Evolutionary conservation across 768 basidiomycete species (phyloP).

Genomic region (Asterophora lycoperdoides): DNA sequence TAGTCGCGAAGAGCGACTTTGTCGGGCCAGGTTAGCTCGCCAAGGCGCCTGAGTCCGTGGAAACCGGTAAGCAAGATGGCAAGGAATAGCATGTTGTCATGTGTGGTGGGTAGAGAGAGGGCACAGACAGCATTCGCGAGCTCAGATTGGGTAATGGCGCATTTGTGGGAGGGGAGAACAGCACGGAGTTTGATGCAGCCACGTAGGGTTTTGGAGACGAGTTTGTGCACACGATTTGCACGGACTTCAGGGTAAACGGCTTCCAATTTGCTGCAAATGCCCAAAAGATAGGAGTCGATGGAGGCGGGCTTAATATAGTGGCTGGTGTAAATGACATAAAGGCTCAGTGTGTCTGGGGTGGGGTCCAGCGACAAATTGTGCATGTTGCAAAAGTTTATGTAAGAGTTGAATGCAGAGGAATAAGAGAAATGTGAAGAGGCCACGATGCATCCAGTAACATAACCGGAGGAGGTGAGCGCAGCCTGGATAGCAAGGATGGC

Average conservation of each 20-base stretch:
- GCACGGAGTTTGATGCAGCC: conserved; percentile 13
- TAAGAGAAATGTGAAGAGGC: no score
- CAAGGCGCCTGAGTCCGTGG: neutral
- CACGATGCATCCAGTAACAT: no score
- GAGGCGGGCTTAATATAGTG: conserved; percentile 35
- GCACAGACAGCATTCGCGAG: neutral
- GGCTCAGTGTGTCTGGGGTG: conserved; percentile 32
- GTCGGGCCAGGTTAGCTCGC: conserved; percentile 20
- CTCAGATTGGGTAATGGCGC: neutral
- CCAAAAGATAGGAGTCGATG: conserved; percentile 34
- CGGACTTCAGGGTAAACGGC: conserved; percentile 29
- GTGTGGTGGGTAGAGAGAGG: neutral
- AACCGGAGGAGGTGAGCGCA: no score
- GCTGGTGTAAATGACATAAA: conserved; percentile 32
- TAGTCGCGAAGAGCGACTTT: no score
- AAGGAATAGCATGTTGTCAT: neutral
- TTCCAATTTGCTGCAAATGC: conserved; percentile 31
- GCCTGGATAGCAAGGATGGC: no score
- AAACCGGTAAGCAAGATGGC: neutral
- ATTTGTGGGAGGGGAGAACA: neutral
- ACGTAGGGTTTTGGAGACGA: conserved; percentile 23
- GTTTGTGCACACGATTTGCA: conserved; percentile 1
- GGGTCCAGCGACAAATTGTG: conserved; percentile 33
- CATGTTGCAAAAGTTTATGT: no score
- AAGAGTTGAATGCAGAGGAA: no score